These are phyloP conservation scores for Trypanosomatidae sp. DNA, from an alignment of 208 protist genomes.

Conservation along the genomic window DNA sequence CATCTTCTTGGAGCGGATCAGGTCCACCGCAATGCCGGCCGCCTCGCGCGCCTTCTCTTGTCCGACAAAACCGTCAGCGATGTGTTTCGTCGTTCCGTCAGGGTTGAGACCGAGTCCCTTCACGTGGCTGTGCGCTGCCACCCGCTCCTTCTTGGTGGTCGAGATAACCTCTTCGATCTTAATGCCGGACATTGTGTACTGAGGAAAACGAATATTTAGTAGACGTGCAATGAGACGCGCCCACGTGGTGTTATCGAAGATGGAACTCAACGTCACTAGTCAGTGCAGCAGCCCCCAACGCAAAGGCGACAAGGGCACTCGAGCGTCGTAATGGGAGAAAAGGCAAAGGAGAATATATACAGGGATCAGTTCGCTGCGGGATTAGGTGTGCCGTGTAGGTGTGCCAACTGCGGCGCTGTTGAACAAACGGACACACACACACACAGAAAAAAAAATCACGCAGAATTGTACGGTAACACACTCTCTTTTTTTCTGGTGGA, in stretches of 20 bases:
- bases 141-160: slow-evolving; percentile 95
- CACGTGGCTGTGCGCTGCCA: slow-evolving; percentile 99
- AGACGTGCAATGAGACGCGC: neutral
- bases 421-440: neutral
- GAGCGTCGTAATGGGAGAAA: neutral
- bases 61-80: slow-evolving; percentile 97
- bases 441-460: too few relatives aligned
- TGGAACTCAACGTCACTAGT: neutral
- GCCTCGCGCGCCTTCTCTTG: slow-evolving; percentile 98
- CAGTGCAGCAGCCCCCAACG: neutral
- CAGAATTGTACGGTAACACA: too few relatives aligned
- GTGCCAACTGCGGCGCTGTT: neutral
- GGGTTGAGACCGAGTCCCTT: slow-evolving; percentile 98
- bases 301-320: neutral
- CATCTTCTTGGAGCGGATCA: slow-evolving; percentile 99
- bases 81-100: slow-evolving; percentile 84
- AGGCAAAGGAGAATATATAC: neutral
- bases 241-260: neutral
- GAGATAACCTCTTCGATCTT: slow-evolving; percentile 97
- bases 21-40: slow-evolving; percentile 97
- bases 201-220: neutral
- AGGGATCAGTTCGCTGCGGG: neutral
- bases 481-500: too few relatives aligned
- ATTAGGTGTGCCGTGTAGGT: neutral
- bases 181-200: slow-evolving; percentile 75